Percentiles rank a stretch among this genome's conserved stretches.
Evolutionary conservation across 331 rosid species (phyloP).

Genomic region (Malus hybrid): DNA sequence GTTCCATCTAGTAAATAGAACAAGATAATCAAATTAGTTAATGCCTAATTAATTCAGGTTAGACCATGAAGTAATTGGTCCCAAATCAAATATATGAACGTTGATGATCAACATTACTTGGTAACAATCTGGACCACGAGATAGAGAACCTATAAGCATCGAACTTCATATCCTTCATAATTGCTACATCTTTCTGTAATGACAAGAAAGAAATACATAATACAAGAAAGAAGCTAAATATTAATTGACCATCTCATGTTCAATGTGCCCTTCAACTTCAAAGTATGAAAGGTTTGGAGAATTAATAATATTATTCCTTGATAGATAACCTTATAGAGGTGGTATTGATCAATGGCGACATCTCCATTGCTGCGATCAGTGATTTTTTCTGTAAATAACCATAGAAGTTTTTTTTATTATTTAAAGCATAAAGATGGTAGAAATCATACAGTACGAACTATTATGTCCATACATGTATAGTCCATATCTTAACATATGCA

Average conservation of each 20-base stretch:
- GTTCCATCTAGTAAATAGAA: not conserved
- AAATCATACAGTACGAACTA: not conserved
- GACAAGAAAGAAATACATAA: not conserved
- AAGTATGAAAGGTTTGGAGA: not conserved
- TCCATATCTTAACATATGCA: too few species aligned
- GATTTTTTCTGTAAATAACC: not conserved
- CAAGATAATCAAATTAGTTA: not conserved
- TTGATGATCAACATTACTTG: conserved; percentile 4
- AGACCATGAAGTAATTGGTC: not conserved
- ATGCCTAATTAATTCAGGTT: not conserved
- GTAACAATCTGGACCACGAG: conserved; percentile 29
- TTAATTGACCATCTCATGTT: not conserved
- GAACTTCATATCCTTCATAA: conserved; percentile 19
- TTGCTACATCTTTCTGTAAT: conserved; percentile 25
- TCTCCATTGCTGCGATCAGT: not conserved
- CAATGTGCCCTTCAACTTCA: not conserved
- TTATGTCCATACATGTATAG: too few species aligned
- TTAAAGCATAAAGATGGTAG: not conserved
- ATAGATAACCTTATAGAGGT: conserved; percentile 10
- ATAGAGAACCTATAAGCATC: conserved; percentile 37
- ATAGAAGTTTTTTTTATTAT: not conserved
- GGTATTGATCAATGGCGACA: conserved; percentile 12
- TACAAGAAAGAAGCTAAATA: not conserved
- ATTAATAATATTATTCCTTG: not conserved
- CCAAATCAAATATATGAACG: not conserved